These are phyloP conservation scores for Herpotrichia juniperi DNA, from an alignment of 2,329 filamentous ascomycete genomes.

Conservation along the genomic window DNA sequence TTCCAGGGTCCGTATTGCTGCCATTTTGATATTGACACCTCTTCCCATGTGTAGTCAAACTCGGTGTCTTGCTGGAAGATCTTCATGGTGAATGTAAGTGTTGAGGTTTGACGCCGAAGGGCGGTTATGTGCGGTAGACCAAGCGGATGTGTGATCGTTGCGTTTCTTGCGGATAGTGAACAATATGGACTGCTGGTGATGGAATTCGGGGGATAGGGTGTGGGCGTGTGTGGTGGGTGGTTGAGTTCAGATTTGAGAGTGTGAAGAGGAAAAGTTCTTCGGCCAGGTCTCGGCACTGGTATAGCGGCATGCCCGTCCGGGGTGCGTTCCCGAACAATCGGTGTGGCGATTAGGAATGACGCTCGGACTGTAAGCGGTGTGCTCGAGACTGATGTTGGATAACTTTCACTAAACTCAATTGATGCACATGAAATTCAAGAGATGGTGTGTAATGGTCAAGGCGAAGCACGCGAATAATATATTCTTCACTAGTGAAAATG, in stretches of 20 bases:
- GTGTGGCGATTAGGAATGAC: conserved; percentile 8
- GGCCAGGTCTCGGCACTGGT: conserved; percentile 4
- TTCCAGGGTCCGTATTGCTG: conserved; percentile 99
- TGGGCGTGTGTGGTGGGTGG: not conserved
- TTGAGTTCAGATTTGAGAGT: not conserved
- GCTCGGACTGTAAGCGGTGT: not conserved
- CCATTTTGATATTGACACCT: conserved; percentile 98
- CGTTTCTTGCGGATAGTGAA: not conserved
- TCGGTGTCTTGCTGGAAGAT: conserved; percentile 90
- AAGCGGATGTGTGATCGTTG: not conserved
- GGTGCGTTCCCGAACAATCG: not conserved
- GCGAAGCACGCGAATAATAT: conserved; percentile 15
- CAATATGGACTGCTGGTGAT: not conserved
- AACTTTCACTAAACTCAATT: too few species aligned
- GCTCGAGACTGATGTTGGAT: not conserved
- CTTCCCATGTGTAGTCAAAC: conserved; percentile 98
- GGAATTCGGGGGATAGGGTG: not conserved
- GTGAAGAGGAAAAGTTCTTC: conserved; percentile 5
- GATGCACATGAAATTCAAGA: too few species aligned
- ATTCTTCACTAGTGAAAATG: not conserved
- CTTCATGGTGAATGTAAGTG: conserved; percentile 69
- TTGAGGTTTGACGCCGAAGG: conserved; percentile 10
- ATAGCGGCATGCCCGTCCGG: not conserved
- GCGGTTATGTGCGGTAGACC: conserved; percentile 7
- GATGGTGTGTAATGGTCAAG: conserved; percentile 1